Base-by-base conservation (phyloP, 441 rosid genomes). In the Brassica balearica region DNA sequence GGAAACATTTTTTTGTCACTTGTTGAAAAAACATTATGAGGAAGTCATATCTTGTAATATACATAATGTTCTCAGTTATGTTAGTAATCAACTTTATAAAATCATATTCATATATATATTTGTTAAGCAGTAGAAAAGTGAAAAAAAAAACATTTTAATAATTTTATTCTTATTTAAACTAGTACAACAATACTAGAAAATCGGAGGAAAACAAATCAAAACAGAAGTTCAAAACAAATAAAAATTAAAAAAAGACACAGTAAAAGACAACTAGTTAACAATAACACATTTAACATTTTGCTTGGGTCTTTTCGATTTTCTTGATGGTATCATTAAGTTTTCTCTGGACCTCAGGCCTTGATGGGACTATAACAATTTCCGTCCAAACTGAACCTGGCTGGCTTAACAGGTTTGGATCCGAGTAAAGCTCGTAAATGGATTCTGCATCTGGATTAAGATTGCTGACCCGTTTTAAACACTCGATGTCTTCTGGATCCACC, bases 321-420 rank as follows among this genome's bases (percentile, higher is more conserved):
- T 53, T 82, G 10, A 95, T 82, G 19, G 71, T 64, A 7, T 64
- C 75, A 61, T 36, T 84, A 17, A 93, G 87, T 80, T 91, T 82
- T 10, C 65, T 72, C 69, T 88, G 92, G 67, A 82, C 0, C 58
- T 36, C 12, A 5, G 87, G 64, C 76, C 97, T 89, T 0, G 85
- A 72, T 55, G 97, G 88, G 1, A 84, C 74, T 60, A 87, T 48
- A 2, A 89, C 85, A 0, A 85, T 65, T 29, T 91, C 89, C 0
- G 79, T 85, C 46, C 98, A 95, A 38, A 85, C 85, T 0, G 97
- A 91, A 2, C 90, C 92, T 6, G 91, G 82, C 76, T 80, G 72
- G 64, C 43, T 36, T 51, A 90, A 46, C 0, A 79, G 73, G 73
- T 20, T 82, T 1, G 87, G 83, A 14, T 87, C 86, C 1, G 76